Evolutionary conservation across 805 yeast species (phyloP).

Genomic region (Kodamaea fukazawae): DNA sequence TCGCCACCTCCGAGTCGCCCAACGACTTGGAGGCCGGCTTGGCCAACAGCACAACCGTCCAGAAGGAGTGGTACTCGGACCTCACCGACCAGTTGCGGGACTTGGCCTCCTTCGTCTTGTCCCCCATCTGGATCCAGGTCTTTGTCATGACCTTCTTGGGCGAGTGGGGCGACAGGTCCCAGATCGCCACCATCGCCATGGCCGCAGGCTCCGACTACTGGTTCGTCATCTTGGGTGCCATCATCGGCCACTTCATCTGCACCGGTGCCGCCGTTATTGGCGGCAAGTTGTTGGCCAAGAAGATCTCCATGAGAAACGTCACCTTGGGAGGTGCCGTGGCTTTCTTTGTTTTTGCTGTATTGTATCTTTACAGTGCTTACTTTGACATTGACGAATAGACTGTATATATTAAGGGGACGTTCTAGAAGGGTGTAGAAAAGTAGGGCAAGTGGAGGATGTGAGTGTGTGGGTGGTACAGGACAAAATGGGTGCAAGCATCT

Average conservation of each 20-base stretch:
- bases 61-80: constrained; percentile 24
- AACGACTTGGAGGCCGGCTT: constrained; percentile 62
- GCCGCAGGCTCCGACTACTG: constrained; percentile 95
- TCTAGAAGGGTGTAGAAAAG: too few relatives aligned
- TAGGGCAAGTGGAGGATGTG: too few relatives aligned
- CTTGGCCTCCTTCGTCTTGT: constrained; percentile 61
- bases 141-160: constrained; percentile 95
- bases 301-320: constrained; percentile 86
- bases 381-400: constrained; percentile 19
- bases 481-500: too few relatives aligned
- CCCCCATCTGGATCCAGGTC: constrained; percentile 92
- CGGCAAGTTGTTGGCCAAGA: constrained; percentile 85
- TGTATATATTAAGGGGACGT: too few relatives aligned
- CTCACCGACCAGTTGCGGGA: constrained; percentile 45
- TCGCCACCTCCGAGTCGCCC: constrained; percentile 53
- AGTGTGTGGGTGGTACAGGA: too few relatives aligned
- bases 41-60: constrained; percentile 12
- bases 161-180: constrained; percentile 99
- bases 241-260: constrained; percentile 85
- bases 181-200: constrained; percentile 96
- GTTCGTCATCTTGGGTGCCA: constrained; percentile 85
- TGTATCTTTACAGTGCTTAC: constrained; percentile 73
- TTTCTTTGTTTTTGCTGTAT: constrained; percentile 75
- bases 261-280: constrained; percentile 90
- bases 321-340: constrained; percentile 89